Base-by-base conservation (phyloP, 306 rosid genomes). In the Glycine tomentella region DNA sequence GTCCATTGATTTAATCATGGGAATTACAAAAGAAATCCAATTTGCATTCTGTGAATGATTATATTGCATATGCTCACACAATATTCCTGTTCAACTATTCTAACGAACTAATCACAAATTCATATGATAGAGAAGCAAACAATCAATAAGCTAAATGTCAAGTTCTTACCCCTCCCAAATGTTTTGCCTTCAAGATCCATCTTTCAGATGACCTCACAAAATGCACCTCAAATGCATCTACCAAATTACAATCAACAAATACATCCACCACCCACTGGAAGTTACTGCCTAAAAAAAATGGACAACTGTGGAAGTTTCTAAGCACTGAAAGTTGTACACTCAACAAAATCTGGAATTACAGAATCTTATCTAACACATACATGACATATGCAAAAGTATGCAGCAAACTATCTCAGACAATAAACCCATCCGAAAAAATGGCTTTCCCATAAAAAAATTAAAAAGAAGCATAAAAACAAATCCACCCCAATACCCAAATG, bases 91-190 rank as follows among this genome's bases (percentile, higher is more conserved):
- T 69, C 10, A 68, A 20, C 69, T 46, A 75, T 57, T 65, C 72
- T 5, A 58, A 79, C 33, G 66, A 79, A 48, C 63, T 71, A 50
- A 77, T 77, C 44, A 31, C 20, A 16, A 65, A 64, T 7, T 50
- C 31, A 25, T 25, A 25, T 25, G 31, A 46, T 6, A 75, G 25
- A 57, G 57, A 67, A 46, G 9, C 20, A 59, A 50, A 74, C 52
- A 70, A 56, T 12, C 25, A 76, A 67, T 12, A 62, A 50, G 63
- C 8, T 34, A 74, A 13, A 69, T 76, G 12, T 38, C 55, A 46
- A 62, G 72, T 63, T 82, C 76, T 78, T 78, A 78, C 83, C 84
- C 64, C 58, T 67, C 53, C 84, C 86, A 78, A 78, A 74, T 42
- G 15, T 59, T 8, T 44, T 78, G 49, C 69, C 75, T 69, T 78